phyloP scores from a whole-genome alignment of 108 stramenopile species.

The Chaetoceros muelleri region DNA sequence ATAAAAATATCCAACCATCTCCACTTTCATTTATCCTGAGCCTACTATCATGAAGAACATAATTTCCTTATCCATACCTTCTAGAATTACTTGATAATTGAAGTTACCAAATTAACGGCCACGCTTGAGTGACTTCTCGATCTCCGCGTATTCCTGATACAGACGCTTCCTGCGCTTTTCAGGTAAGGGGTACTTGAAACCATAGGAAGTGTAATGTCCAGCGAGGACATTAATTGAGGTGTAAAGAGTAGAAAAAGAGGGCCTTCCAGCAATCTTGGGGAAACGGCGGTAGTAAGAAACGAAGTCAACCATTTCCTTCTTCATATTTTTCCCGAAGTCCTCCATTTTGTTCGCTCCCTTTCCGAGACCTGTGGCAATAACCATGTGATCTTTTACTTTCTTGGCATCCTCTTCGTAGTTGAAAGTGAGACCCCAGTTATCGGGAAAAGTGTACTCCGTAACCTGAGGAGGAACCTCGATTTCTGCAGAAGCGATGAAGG shows the following conservation, averaged over 20 bases:
- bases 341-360: conserved; percentile 88
- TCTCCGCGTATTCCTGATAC: conserved; percentile 93
- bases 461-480: conserved; percentile 63
- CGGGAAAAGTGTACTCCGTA: conserved; percentile 63
- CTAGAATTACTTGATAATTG: too few relatives aligned
- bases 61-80: too few relatives aligned
- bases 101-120: conserved; percentile 39
- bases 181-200: conserved; percentile 96
- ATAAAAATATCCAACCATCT: too few relatives aligned
- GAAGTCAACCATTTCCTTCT: conserved; percentile 98
- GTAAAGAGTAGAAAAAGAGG: conserved; percentile 89
- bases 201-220: conserved; percentile 95
- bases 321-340: conserved; percentile 86
- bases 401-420: conserved; percentile 88
- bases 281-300: conserved; percentile 86
- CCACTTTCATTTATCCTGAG: too few relatives aligned
- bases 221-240: conserved; percentile 93
- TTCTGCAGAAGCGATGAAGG: conserved; percentile 45
- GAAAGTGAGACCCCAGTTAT: conserved; percentile 81
- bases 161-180: conserved; percentile 97
- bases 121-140: conserved; percentile 83
- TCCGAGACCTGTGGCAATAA: conserved; percentile 68
- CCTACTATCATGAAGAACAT: too few relatives aligned
- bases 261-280: conserved; percentile 89
- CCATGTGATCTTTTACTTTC: conserved; percentile 89